Base-by-base conservation (phyloP, 2,329 filamentous ascomycete genomes). In the Aspergillus chevalieri region DNA sequence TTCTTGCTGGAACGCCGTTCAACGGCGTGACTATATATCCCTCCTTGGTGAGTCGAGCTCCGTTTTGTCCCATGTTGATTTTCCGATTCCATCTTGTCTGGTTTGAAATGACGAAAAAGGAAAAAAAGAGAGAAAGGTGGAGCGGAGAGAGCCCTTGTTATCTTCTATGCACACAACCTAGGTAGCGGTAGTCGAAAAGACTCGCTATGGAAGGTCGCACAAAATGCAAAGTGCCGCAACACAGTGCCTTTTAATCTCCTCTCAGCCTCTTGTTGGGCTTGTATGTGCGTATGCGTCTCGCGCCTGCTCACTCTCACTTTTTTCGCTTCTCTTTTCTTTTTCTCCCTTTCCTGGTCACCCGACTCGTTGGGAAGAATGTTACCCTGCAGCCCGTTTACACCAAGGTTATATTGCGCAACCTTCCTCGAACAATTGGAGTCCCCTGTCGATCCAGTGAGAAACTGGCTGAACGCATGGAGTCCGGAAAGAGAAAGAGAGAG, bases 1-100 rank as follows among this genome's bases (percentile, higher is more conserved):
- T 75, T 74, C 56, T 74, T 75, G 62, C 72, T 75, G 8, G 72
- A 61, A 36, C 71, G 65, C 43, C 71, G 66, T 61, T 73, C 70
- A 51, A 74, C 64, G 28, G 70, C 68, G 48, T 69, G 66, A 51
- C 62, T 68, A 52, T 71, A 63, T 42, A 59, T 54, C 48, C 65
- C 26, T 30, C 26, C 66, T 46, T 70, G 66, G 46, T 68, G 67
- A 53, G 65, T 60, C 17, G 69, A 71, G 53, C 68, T 68, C 56
- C 69, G 65, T 56, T 70, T 69, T 53, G 63, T 63, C 30, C 65
- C 66, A 64, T 71, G 70, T 47, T 65, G 60, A 57, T 67, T 64
- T 53, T 72, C 70, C 56, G 67, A 56, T 54, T 72, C 70, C 70
- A 73, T 73, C 52, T 62, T 66, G 57, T 21, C 19, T 21, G n/a